phyloP scores from a whole-genome alignment of 176 grass and related monocot species.

The sorghum (Sorghum bicolor) region Sorghum_bicolor_NCBIv3 NC_012873.2:67300501-67301000 shows the following conservation, averaged over 20 bases:
- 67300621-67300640: conserved; percentile 19
- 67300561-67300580: background rate
- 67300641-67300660: background rate
- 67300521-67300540: background rate
- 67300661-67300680: background rate
- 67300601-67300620: conserved; percentile 35
- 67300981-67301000: no score
- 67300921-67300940: no score
- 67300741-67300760: background rate
- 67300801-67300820: no score
- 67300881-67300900: no score
- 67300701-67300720: background rate
- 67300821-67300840: no score
- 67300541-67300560: background rate
- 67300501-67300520: background rate
- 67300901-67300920: no score
- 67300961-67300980: no score
- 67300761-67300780: background rate
- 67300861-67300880: no score
- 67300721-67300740: background rate
- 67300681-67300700: background rate
- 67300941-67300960: no score
- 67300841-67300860: no score
- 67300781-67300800: no score
- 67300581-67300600: conserved; percentile 27